Evolutionary conservation across 176 grass and related monocot species (phyloP).

Genomic region (Chrysopogon serrulatus): DNA sequence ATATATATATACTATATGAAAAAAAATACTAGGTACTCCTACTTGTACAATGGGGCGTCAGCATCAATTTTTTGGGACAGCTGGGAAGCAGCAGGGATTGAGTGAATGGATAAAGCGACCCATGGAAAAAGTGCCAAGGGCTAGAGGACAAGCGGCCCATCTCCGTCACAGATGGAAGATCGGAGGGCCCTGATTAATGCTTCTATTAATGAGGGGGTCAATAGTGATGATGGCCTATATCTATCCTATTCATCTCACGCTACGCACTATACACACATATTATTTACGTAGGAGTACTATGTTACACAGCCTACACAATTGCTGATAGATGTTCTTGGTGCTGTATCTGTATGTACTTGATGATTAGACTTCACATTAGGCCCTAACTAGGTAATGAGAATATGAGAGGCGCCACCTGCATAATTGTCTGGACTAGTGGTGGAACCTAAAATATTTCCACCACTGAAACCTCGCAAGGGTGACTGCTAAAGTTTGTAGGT

Average conservation of each 20-base stretch:
- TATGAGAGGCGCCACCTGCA: too few species aligned
- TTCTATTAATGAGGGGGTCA: background rate
- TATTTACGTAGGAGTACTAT: too few species aligned
- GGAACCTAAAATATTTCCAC: too few species aligned
- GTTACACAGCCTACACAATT: background rate
- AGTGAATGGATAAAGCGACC: constrained; percentile 38
- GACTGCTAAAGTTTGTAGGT: too few species aligned
- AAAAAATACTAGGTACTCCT: background rate
- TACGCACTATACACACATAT: background rate
- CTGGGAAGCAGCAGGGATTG: background rate
- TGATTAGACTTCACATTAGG: background rate
- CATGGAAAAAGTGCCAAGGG: background rate
- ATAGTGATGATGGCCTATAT: background rate
- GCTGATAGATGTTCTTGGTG: background rate
- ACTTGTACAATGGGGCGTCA: background rate
- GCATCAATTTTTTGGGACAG: background rate
- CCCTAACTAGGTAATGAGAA: too few species aligned
- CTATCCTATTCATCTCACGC: too few species aligned
- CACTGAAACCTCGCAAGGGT: too few species aligned
- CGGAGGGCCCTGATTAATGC: constrained; percentile 21
- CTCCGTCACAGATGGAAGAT: constrained; percentile 1
- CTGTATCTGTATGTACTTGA: background rate
- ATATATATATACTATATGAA: too few species aligned
- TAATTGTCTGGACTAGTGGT: too few species aligned
- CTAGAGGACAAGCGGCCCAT: background rate